A percentile compares a stretch with the other conserved stretches of the same genome.
These are phyloP conservation scores for Theobroma cacao DNA, from an alignment of 345 rosid species.

Conservation along the genomic window DNA sequence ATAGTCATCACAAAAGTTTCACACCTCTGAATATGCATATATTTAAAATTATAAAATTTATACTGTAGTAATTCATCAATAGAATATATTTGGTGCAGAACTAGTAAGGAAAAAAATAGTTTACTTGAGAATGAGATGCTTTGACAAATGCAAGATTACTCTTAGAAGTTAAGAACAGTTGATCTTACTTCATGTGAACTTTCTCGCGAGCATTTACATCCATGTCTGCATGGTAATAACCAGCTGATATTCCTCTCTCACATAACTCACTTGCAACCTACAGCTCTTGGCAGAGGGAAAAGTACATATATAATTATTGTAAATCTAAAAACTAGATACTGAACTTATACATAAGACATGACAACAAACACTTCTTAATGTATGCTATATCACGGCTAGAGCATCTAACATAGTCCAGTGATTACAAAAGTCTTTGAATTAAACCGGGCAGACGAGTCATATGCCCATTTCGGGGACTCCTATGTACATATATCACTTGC, in stretches of 20 bases:
- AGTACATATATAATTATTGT: conserved; percentile 2
- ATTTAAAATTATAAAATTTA: background rate
- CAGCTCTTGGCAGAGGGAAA: conserved; percentile 26
- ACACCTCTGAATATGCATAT: background rate
- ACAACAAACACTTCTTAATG: background rate
- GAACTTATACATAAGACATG: background rate
- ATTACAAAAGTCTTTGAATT: background rate
- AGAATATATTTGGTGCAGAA: background rate
- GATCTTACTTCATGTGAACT: conserved; percentile 68
- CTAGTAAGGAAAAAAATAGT: background rate
- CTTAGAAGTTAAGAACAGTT: background rate
- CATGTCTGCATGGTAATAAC: conserved; percentile 93
- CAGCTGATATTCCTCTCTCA: conserved; percentile 75
- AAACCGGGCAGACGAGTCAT: background rate
- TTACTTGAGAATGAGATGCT: background rate
- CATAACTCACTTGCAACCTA: conserved; percentile 83
- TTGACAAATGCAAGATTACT: background rate
- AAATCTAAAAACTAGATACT: background rate
- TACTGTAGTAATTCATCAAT: background rate
- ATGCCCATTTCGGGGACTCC: too few relatives aligned
- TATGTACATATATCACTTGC: too few relatives aligned
- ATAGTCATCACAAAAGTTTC: background rate
- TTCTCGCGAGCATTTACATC: conserved; percentile 81
- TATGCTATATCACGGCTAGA: background rate
- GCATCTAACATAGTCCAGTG: background rate